Percentiles rank a stretch among this genome's conserved stretches.
These are phyloP conservation scores for Aspergillus homomorphus DNA, from an alignment of 495 filamentous ascomycete species.

Conservation along the genomic window DNA sequence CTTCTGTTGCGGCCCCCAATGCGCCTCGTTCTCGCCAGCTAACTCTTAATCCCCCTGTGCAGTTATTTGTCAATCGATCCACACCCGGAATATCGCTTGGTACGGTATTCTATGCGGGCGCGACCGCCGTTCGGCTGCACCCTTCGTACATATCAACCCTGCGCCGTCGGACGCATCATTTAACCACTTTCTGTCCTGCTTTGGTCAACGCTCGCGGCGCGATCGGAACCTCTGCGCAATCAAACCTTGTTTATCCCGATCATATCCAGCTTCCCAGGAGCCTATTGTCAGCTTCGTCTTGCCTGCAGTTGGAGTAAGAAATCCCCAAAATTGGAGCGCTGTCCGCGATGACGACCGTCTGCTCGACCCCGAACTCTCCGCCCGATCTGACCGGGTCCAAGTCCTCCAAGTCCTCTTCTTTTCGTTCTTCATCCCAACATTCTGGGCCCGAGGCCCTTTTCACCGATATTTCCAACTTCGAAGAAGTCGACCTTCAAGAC, in stretches of 20 bases:
- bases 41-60: constrained; percentile 24
- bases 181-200: constrained; percentile 14
- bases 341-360: constrained; percentile 54
- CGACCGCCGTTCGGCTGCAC: background rate
- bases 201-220: constrained; percentile 15
- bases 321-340: too few relatives aligned
- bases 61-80: background rate
- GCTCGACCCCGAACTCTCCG: constrained; percentile 66
- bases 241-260: background rate
- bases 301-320: background rate
- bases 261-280: background rate
- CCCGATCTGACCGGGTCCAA: constrained; percentile 82
- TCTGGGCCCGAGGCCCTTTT: constrained; percentile 64
- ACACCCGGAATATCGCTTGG: constrained; percentile 22
- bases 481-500: constrained; percentile 88
- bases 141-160: constrained; percentile 13
- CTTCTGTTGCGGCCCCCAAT: constrained; percentile 19
- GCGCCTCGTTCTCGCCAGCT: constrained; percentile 17
- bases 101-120: constrained; percentile 6
- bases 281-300: background rate
- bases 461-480: constrained; percentile 76
- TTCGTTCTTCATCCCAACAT: constrained; percentile 67
- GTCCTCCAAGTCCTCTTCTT: constrained; percentile 88
- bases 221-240: constrained; percentile 4
- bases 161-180: background rate